These are phyloP conservation scores for Eucalyptus coolabah DNA, from an alignment of 345 rosid species.

Conservation along the genomic window DNA sequence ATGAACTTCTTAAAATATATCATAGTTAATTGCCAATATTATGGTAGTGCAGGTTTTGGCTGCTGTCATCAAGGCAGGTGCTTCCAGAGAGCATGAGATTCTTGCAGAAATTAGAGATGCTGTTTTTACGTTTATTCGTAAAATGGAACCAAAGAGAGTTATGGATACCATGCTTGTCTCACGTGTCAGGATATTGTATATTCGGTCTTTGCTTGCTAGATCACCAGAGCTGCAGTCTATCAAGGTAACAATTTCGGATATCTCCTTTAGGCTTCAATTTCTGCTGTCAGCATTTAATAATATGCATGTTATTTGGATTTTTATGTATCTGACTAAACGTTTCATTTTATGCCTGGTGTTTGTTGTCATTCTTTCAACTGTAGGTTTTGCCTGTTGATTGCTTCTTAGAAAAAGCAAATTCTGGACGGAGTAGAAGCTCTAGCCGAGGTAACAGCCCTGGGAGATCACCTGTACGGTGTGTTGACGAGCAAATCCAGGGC, in stretches of 20 bases:
- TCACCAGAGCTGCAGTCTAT: constrained; percentile 90
- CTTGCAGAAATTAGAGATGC: constrained; percentile 98
- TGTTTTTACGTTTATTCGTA: constrained; percentile 23
- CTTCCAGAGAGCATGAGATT: constrained; percentile 99
- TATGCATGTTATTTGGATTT: neutral
- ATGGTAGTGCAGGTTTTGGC: constrained; percentile 75
- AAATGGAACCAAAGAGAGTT: constrained; percentile 80
- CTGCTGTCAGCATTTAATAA: neutral
- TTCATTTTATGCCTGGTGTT: neutral
- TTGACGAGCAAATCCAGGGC: constrained; percentile 60
- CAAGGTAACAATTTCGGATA: constrained; percentile 36
- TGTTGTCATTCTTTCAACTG: neutral
- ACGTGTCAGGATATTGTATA: constrained; percentile 90
- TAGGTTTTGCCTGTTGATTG: constrained; percentile 77
- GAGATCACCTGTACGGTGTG: constrained; percentile 73
- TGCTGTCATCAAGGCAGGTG: constrained; percentile 98
- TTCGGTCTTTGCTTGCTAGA: constrained; percentile 15
- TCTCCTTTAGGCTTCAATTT: neutral
- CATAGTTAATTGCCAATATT: neutral
- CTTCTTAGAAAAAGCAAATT: constrained; percentile 74
- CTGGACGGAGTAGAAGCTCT: constrained; percentile 80
- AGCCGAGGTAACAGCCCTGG: constrained; percentile 88
- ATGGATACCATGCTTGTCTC: constrained; percentile 99
- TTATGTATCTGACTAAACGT: neutral
- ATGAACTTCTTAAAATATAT: neutral